Evolutionary conservation across 768 basidiomycete species (phyloP).

Genomic region (Thelephora aurantiotincta): DNA sequence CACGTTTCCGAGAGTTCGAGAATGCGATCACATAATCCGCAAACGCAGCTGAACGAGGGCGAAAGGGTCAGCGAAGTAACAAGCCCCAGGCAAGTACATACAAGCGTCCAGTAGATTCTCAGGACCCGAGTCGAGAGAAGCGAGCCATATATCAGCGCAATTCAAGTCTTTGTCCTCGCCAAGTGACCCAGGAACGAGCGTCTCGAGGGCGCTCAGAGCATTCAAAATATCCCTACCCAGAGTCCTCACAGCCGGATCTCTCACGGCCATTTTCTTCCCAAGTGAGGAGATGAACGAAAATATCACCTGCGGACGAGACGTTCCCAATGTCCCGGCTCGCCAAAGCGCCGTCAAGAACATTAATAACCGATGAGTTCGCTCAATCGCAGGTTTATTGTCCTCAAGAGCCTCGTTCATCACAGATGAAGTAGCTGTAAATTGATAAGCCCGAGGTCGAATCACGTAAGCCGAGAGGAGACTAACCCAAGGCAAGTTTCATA

Average conservation of each 20-base stretch:
- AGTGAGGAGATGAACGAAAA: slow-evolving; percentile 13
- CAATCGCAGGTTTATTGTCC: too few relatives aligned
- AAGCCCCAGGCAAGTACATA: slow-evolving; percentile 16
- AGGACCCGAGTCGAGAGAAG: slow-evolving; percentile 16
- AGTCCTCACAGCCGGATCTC: slow-evolving; percentile 3
- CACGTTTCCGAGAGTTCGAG: slow-evolving; percentile 9
- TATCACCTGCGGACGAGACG: slow-evolving; percentile 9
- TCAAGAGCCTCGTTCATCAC: background rate
- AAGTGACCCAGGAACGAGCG: background rate
- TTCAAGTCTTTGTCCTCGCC: slow-evolving; percentile 8
- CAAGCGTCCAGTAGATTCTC: slow-evolving; percentile 26
- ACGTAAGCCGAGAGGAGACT: background rate
- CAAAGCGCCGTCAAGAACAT: slow-evolving; percentile 23
- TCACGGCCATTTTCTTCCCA: slow-evolving; percentile 9
- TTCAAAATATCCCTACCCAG: slow-evolving; percentile 24
- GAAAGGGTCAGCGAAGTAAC: slow-evolving; percentile 5
- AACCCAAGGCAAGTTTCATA: background rate
- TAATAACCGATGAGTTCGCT: slow-evolving; percentile 6
- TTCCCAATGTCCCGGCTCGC: slow-evolving; percentile 9
- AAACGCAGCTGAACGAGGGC: slow-evolving; percentile 26
- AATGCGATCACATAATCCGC: slow-evolving; percentile 26
- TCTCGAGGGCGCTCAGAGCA: slow-evolving; percentile 18
- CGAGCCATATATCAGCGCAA: slow-evolving; percentile 23
- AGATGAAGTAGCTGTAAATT: background rate
- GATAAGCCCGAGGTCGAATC: background rate